Evolutionary conservation across 495 filamentous ascomycete genomes (phyloP), one percentile per base, ranked within the genome.

Genomic region (Xylaria curta): DNA sequence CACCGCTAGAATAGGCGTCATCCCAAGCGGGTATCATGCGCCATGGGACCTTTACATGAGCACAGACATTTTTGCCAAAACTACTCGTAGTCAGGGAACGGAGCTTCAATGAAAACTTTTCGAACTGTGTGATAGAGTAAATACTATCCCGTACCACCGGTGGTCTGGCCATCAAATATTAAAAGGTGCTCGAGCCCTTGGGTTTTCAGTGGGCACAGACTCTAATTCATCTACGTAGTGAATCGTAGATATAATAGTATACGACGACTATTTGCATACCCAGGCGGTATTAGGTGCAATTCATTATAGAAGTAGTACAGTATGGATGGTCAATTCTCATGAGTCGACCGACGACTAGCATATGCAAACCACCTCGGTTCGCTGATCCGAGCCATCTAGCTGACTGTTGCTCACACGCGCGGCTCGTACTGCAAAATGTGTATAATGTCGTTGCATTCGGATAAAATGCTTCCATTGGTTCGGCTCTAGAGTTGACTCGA

Each of bases 1-100:
- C 28, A 28, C 21, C n/a, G 24, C 51, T 15, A 26, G 13, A 42
- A 21, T 62, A 38, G 60, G 36, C 44, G 21, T 1, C 38, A 17
- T 62, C 38, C 2, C 24, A 15, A 24, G 44, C 13, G 9, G 38
- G 33, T 19, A 40, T 62, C 36, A 38, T 42, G 58, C 24, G 59
- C 33, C 24, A 62, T 44, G 36, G 60, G 21, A 44, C 60, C 60
- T 62, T 62, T 62, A 38, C 38, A 62, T 40, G 58, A 60, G 58
- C 58, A 60, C 58, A 38, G 58, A 60, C 58, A 38, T 38, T 36
- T 36, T 38, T 33, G 31, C 58, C 33, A 38, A 36, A 33, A 21
- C 33, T 17, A 38, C 36, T 38, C 8, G 36, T 31, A n/a, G 10
- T 9, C 26, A 6, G 56, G 56, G 56, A 36, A 21, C 31, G 5